Percentiles rank a stretch among this genome's conserved stretches.
Conservation (phyloP, 176 grass and related monocot species). For the Dactylis glomerata region DNA sequence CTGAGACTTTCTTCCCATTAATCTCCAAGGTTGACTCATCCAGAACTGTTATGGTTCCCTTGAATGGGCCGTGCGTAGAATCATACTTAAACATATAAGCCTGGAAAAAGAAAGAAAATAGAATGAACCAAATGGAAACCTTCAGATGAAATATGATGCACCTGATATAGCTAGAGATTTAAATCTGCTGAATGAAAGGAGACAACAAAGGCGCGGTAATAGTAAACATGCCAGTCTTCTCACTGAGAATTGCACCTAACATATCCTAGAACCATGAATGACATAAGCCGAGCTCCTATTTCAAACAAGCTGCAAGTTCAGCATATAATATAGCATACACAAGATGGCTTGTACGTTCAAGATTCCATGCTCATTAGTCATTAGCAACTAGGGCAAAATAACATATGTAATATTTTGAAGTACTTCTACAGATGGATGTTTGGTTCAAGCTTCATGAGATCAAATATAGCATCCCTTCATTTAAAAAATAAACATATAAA, state of each 20-base stretch:
- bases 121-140: not conserved
- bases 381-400: not conserved
- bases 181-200: not conserved
- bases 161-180: not conserved
- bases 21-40: constrained; percentile 72
- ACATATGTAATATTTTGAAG: not conserved
- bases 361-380: not conserved
- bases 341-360: not conserved
- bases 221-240: not conserved
- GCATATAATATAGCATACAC: not conserved
- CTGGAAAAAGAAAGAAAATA: constrained; percentile 42
- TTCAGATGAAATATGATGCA: not conserved
- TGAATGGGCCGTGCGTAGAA: constrained; percentile 71
- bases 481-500: not conserved
- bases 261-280: not conserved
- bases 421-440: not conserved
- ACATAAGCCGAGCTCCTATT: not conserved
- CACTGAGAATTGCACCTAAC: not conserved
- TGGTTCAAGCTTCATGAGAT: not conserved
- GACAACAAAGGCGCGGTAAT: not conserved
- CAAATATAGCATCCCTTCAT: constrained; percentile 4
- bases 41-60: constrained; percentile 67
- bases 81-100: constrained; percentile 95
- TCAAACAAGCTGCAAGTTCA: not conserved
- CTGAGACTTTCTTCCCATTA: constrained; percentile 73